Conservation (phyloP, 1,139 yeast genomes). For the Citeromyces hawaiiensis region DNA sequence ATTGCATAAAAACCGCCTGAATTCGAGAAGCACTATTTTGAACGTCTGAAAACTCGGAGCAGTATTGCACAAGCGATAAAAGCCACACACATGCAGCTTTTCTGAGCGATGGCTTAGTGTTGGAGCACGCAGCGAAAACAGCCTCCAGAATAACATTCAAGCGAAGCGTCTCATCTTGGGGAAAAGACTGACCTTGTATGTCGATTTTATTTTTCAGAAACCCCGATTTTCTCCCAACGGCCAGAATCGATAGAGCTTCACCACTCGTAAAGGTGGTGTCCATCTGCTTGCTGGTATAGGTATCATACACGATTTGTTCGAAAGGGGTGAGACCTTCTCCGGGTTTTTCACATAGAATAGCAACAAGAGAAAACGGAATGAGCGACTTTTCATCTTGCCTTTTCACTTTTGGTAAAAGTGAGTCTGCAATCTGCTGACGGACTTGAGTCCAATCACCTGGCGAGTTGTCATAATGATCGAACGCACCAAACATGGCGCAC, state of each 20-base stretch:
- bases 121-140: conserved; percentile 38
- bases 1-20: conserved; percentile 53
- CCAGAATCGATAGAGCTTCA: conserved; percentile 63
- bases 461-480: conserved; percentile 21
- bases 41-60: conserved; percentile 35
- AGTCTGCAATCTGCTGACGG: conserved; percentile 17
- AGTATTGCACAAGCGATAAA: conserved; percentile 64
- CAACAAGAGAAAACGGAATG: conserved; percentile 38
- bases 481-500: conserved; percentile 44
- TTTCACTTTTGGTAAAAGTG: conserved; percentile 29
- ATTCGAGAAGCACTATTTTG: conserved; percentile 35
- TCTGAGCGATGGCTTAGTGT: conserved; percentile 62
- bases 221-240: conserved; percentile 68
- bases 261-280: conserved; percentile 73
- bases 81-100: conserved; percentile 82
- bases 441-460: conserved; percentile 9
- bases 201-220: conserved; percentile 23
- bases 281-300: conserved; percentile 54
- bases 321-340: conserved; percentile 17
- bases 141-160: conserved; percentile 25
- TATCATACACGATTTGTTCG: conserved; percentile 37
- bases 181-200: conserved; percentile 6
- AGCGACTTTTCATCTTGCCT: conserved; percentile 52
- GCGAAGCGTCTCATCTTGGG: conserved; percentile 13
- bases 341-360: conserved; percentile 23